phyloP scores from a whole-genome alignment of 1,284 basidiomycete species.

The Trichosporon inkin region DNA sequence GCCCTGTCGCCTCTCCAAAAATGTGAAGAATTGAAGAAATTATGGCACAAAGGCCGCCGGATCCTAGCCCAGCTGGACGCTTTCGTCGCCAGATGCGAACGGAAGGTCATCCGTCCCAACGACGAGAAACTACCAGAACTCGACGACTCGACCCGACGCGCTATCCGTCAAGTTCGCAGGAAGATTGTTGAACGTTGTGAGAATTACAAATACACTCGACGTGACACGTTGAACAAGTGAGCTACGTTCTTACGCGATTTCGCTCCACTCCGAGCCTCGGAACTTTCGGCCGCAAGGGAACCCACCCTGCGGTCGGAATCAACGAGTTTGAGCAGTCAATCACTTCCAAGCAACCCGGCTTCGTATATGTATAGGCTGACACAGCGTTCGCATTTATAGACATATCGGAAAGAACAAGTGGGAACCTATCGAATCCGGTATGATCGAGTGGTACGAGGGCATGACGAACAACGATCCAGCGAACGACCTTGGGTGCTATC shows the following conservation, averaged over 20 bases:
- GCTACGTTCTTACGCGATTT: slow-evolving; percentile 15
- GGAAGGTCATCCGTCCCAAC: slow-evolving; percentile 42
- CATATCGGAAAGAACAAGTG: slow-evolving; percentile 43
- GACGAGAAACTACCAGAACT: slow-evolving; percentile 35
- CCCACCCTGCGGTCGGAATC: background rate
- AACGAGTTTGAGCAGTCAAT: background rate
- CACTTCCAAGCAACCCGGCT: background rate
- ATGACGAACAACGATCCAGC: slow-evolving; percentile 41
- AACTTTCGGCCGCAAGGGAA: background rate
- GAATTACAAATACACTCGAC: slow-evolving; percentile 51
- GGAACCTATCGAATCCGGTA: slow-evolving; percentile 42
- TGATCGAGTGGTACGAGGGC: slow-evolving; percentile 40
- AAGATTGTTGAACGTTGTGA: slow-evolving; percentile 50
- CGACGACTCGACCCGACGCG: slow-evolving; percentile 38
- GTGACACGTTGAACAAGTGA: slow-evolving; percentile 50
- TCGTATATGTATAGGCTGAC: background rate
- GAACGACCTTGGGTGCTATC: slow-evolving; percentile 29
- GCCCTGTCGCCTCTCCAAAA: slow-evolving; percentile 38
- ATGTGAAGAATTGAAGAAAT: slow-evolving; percentile 36
- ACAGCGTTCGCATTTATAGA: slow-evolving; percentile 17
- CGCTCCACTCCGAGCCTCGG: background rate
- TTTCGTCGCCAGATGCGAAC: slow-evolving; percentile 43
- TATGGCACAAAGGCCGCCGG: slow-evolving; percentile 44
- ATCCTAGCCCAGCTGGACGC: slow-evolving; percentile 46
- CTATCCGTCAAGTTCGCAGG: slow-evolving; percentile 44